Percentiles rank a stretch among this genome's conserved stretches.
Evolutionary conservation across 2,329 filamentous ascomycete species (phyloP).

Genomic region (Helicocarpus griseus): DNA sequence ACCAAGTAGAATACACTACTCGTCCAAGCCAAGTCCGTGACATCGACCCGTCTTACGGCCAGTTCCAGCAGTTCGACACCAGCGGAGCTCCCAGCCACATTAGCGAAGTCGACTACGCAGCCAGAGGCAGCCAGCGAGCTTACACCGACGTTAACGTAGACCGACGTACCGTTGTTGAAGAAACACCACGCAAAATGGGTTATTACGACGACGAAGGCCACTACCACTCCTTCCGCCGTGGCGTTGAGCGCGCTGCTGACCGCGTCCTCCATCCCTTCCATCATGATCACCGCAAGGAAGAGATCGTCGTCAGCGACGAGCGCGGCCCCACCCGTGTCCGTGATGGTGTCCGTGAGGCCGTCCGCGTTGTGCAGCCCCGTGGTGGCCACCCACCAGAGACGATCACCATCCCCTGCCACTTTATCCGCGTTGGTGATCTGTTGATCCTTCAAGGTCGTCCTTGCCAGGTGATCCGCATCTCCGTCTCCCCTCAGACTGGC

Average conservation of each 20-base stretch:
- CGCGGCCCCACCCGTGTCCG: slow-evolving; percentile 36
- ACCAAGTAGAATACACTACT: slow-evolving; percentile 37
- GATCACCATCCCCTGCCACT: slow-evolving; percentile 97
- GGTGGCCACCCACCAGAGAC: slow-evolving; percentile 57
- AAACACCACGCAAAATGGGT: slow-evolving; percentile 56
- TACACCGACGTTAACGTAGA: slow-evolving; percentile 43
- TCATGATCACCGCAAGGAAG: slow-evolving; percentile 35
- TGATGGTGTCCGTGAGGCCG: slow-evolving; percentile 34
- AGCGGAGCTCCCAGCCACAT: slow-evolving; percentile 6
- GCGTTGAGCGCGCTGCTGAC: slow-evolving; percentile 57
- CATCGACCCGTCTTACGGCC: slow-evolving; percentile 19
- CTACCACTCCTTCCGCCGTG: slow-evolving; percentile 65
- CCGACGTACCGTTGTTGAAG: slow-evolving; percentile 42
- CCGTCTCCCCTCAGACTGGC: slow-evolving; percentile 91
- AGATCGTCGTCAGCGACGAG: slow-evolving; percentile 34
- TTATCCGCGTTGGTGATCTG: slow-evolving; percentile 98
- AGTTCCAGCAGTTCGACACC: slow-evolving; percentile 12
- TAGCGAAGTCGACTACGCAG: slow-evolving; percentile 17
- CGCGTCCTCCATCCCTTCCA: slow-evolving; percentile 55
- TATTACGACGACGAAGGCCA: slow-evolving; percentile 73
- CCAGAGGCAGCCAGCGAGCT: slow-evolving; percentile 9
- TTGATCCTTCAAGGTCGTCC: slow-evolving; percentile 97
- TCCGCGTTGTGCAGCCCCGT: slow-evolving; percentile 44
- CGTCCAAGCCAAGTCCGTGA: slow-evolving; percentile 24
- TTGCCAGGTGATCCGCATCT: slow-evolving; percentile 99